A percentile compares a stretch with the other conserved stretches of the same genome.
phyloP scores from a whole-genome alignment of 495 filamentous ascomycete genomes.

The Penicilliopsis zonata region DNA sequence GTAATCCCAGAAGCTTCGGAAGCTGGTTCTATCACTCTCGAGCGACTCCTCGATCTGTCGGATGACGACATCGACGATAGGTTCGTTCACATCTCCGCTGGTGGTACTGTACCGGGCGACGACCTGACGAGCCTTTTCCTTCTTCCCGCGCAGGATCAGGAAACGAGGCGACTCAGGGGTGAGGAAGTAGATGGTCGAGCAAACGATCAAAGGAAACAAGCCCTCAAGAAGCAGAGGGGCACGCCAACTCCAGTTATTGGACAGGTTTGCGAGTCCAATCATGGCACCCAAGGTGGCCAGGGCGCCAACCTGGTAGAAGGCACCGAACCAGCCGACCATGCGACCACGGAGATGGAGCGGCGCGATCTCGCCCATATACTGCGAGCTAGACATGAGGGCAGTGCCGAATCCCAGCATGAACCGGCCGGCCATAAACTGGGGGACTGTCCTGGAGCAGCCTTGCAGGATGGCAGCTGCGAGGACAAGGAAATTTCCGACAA shows the following conservation, averaged over 20 bases:
- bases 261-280: slow-evolving; percentile 18
- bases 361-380: slow-evolving; percentile 32
- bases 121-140: slow-evolving; percentile 20
- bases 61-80: slow-evolving; percentile 24
- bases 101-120: slow-evolving; percentile 28
- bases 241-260: slow-evolving; percentile 20
- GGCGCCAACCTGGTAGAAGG: slow-evolving; percentile 30
- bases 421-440: slow-evolving; percentile 27
- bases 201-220: slow-evolving; percentile 27
- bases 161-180: slow-evolving; percentile 31
- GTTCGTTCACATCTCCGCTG: slow-evolving; percentile 21
- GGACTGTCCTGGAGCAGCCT: slow-evolving; percentile 18
- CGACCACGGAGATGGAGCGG: slow-evolving; percentile 30
- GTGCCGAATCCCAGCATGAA: slow-evolving; percentile 31
- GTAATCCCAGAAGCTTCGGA: slow-evolving; percentile 23
- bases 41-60: slow-evolving; percentile 30
- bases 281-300: slow-evolving; percentile 23
- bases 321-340: slow-evolving; percentile 32
- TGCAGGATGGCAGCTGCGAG: slow-evolving; percentile 26
- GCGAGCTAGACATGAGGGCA: slow-evolving; percentile 24
- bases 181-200: slow-evolving; percentile 20
- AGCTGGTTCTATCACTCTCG: slow-evolving; percentile 14
- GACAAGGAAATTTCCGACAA: slow-evolving; percentile 25
- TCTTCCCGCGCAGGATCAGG: slow-evolving; percentile 24
- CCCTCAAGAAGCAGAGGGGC: slow-evolving; percentile 25